Conservation (phyloP, 257 asterid genomes). For the Ehretia macrophylla region DNA sequence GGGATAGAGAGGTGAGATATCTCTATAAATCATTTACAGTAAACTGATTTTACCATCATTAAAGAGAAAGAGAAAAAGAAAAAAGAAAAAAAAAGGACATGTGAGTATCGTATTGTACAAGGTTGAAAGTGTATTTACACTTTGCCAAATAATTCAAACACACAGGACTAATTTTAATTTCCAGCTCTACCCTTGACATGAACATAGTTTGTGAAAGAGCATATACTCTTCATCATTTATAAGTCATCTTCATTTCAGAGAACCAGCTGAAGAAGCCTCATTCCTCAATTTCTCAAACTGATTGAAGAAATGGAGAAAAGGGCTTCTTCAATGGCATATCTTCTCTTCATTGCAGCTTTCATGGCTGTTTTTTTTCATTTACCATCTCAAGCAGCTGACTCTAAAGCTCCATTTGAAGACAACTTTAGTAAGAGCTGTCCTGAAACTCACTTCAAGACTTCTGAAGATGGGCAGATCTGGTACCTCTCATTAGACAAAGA, state of each 20-base stretch:
- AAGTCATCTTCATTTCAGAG: slow-evolving; percentile 10
- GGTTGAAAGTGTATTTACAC: background rate
- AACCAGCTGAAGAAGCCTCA: slow-evolving; percentile 16
- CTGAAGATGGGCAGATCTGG: slow-evolving; percentile 94
- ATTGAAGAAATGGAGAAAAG: slow-evolving; percentile 38
- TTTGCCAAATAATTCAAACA: slow-evolving; percentile 7
- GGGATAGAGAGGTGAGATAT: too few relatives aligned
- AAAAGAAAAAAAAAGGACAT: too few relatives aligned
- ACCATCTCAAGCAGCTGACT: slow-evolving; percentile 29
- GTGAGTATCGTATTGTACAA: background rate
- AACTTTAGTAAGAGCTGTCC: slow-evolving; percentile 80
- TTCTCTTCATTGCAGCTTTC: slow-evolving; percentile 28
- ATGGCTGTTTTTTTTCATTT: slow-evolving; percentile 16
- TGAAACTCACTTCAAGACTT: slow-evolving; percentile 67
- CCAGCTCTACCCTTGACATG: slow-evolving; percentile 16
- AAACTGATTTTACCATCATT: too few relatives aligned
- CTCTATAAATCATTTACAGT: too few relatives aligned
- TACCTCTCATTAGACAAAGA: slow-evolving; percentile 60
- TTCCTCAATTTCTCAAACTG: slow-evolving; percentile 1
- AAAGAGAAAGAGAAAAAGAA: too few relatives aligned
- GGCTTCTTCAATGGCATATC: slow-evolving; percentile 23
- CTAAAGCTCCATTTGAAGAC: slow-evolving; percentile 45
- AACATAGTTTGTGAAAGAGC: slow-evolving; percentile 8
- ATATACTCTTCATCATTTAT: slow-evolving; percentile 13
- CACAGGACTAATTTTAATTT: slow-evolving; percentile 2